These are phyloP conservation scores for Moniliophthora roreri DNA, from an alignment of 1,284 basidiomycete genomes.

Conservation along the genomic window DNA sequence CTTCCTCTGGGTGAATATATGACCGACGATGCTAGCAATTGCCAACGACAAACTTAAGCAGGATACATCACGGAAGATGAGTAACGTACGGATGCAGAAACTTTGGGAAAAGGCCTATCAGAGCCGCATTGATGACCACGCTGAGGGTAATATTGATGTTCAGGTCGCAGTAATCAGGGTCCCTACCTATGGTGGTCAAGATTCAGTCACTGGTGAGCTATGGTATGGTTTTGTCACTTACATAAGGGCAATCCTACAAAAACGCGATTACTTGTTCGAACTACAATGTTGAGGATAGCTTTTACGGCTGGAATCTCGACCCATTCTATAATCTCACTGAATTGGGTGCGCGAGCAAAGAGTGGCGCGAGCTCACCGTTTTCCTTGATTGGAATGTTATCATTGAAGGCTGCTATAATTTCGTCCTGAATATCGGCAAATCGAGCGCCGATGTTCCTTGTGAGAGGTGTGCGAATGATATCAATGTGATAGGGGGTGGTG, in stretches of 20 bases:
- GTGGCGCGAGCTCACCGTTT: background rate
- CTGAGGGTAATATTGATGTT: slow-evolving; percentile 30
- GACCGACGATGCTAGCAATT: slow-evolving; percentile 9
- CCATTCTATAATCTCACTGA: slow-evolving; percentile 18
- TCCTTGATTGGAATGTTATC: slow-evolving; percentile 12
- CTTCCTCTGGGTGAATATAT: slow-evolving; percentile 7
- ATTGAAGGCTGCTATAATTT: slow-evolving; percentile 20
- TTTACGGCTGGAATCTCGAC: slow-evolving; percentile 12
- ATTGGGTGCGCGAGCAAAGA: background rate
- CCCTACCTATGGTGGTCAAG: slow-evolving; percentile 28
- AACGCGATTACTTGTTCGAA: slow-evolving; percentile 22
- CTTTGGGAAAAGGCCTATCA: slow-evolving; percentile 28
- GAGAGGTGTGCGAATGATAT: slow-evolving; percentile 21
- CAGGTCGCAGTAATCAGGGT: slow-evolving; percentile 30
- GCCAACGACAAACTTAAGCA: background rate
- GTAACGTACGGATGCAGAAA: slow-evolving; percentile 30
- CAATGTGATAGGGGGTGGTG: slow-evolving; percentile 19
- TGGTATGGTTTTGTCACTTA: background rate
- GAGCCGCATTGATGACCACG: slow-evolving; percentile 20
- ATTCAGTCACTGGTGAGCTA: background rate
- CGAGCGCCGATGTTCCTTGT: slow-evolving; percentile 22
- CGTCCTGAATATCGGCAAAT: slow-evolving; percentile 26
- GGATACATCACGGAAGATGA: background rate
- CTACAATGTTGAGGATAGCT: slow-evolving; percentile 19
- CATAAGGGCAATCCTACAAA: slow-evolving; percentile 27